Base-by-base conservation (phyloP, 352 stramenopile genomes). In the Pythium grandisporangium region DNA sequence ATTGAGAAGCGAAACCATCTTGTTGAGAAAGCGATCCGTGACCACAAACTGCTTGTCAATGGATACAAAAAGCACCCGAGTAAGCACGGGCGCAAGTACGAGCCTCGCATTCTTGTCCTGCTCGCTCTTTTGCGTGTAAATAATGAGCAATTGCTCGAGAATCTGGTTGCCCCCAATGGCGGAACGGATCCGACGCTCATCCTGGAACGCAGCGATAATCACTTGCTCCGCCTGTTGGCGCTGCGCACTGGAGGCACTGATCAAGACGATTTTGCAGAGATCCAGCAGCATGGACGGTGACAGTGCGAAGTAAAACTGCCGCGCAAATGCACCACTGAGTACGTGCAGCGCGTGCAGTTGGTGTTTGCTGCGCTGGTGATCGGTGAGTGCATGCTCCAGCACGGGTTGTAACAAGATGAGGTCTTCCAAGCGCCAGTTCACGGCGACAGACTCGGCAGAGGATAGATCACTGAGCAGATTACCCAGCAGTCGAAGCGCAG, bases 131-230 rank as follows among this genome's bases (percentile, higher is more conserved):
- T 86, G 66, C 8, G 60, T 70, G 27, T 84, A 78, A 1, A 84
- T 61, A 22, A 86, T 84, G 19, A 86, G 48, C 3, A 84, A 42
- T 32, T 79, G 73, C 45, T 86, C 70, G 0, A 86, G 58, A 35
- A 84, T 80, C 23, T 84, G 66, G 37, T 63, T 79, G 6, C 66
- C 68, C 10, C 51, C 65, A 20, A 84, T 72, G 3, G 66, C 73
- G 14, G 50, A 36, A 4, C 61, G 63, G 19, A 76, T 63, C 13
- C 62, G 45, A 1, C 59, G 42, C 0, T 53, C 30, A 10, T 75
- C 52, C 2, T 70, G 51, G 35, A 86, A 86, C 4, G 73, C 68
- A n/a, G 42, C 58, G 14, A 84, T 64, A 2, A 86, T 58, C 5
- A 82, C 47, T 14, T 45, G 35, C 37, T 84, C 66, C 24, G 68